Evolutionary conservation across 1,284 basidiomycete genomes (phyloP).

Genomic region (Sphaerobolus stellatus): DNA sequence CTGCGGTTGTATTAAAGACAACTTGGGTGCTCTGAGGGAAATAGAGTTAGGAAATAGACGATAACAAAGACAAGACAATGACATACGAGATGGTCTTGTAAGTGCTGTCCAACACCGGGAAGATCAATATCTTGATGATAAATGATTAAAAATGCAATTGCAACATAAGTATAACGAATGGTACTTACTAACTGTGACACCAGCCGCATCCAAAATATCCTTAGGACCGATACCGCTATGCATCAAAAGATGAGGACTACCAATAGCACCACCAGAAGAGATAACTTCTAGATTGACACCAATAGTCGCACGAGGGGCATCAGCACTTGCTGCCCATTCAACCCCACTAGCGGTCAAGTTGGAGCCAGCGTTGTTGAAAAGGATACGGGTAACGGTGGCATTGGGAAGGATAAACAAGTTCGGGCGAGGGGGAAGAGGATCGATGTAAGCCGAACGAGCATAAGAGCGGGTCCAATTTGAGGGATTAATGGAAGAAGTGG

Average conservation of each 20-base stretch:
- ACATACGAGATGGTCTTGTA: constrained; percentile 68
- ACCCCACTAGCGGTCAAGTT: constrained; percentile 57
- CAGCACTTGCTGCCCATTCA: constrained; percentile 44
- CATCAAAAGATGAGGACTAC: constrained; percentile 67
- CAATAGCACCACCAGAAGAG: constrained; percentile 61
- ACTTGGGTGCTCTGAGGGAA: constrained; percentile 45
- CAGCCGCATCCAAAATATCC: constrained; percentile 50
- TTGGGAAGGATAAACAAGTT: constrained; percentile 65
- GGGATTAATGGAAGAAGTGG: constrained; percentile 64
- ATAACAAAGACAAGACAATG: constrained; percentile 10
- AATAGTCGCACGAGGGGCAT: constrained; percentile 39
- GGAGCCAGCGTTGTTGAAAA: constrained; percentile 50
- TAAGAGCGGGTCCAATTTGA: constrained; percentile 67
- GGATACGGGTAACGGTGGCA: constrained; percentile 58
- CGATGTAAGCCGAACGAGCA: constrained; percentile 68
- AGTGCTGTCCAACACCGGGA: constrained; percentile 74
- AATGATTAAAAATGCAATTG: background rate
- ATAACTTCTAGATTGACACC: constrained; percentile 56
- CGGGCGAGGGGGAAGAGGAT: constrained; percentile 52
- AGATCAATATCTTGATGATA: constrained; percentile 40
- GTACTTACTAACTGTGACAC: constrained; percentile 40
- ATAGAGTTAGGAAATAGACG: constrained; percentile 18
- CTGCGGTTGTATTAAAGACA: constrained; percentile 44
- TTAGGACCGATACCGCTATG: constrained; percentile 70
- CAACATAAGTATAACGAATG: background rate